Percentiles rank a stretch among this genome's conserved stretches.
Evolutionary conservation across 352 stramenopile genomes (phyloP).

Genomic region (Poterioochromonas sp.): DNA sequence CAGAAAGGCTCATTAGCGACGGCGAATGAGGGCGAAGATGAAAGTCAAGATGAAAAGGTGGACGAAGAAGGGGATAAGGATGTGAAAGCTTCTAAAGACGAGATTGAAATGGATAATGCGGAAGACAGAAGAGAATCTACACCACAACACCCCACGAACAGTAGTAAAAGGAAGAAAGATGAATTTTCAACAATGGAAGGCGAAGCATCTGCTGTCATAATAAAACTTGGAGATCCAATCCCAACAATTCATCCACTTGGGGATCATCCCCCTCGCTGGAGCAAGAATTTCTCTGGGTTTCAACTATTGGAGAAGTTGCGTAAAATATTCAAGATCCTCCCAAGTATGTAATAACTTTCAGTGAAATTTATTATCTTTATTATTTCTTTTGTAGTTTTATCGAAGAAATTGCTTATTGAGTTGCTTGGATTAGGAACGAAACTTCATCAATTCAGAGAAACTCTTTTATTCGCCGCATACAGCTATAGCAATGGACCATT

Average conservation of each 20-base stretch:
- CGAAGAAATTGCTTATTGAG: not conserved
- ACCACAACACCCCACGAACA: too few species aligned
- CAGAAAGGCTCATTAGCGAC: not conserved
- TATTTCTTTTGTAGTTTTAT: constrained; percentile 1
- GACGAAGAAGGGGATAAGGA: not conserved
- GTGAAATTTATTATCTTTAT: not conserved
- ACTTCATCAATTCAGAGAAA: not conserved
- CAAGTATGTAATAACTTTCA: not conserved
- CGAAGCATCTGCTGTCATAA: not conserved
- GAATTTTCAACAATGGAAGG: too few species aligned
- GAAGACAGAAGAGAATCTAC: too few species aligned
- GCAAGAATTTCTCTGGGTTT: not conserved
- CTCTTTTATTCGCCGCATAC: not conserved
- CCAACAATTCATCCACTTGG: not conserved
- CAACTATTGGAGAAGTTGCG: not conserved
- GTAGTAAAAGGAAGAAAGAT: too few species aligned
- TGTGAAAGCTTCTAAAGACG: not conserved
- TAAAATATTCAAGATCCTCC: not conserved
- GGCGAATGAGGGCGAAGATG: not conserved
- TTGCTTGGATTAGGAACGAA: not conserved
- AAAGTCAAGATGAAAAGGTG: not conserved
- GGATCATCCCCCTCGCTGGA: not conserved
- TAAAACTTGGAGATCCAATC: not conserved
- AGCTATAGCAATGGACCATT: constrained; percentile 15
- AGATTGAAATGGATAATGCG: too few species aligned